Percentiles rank a stretch among this genome's conserved stretches.
Evolutionary conservation across 345 rosid genomes (phyloP).

Genomic region (Murraya koenigii): DNA sequence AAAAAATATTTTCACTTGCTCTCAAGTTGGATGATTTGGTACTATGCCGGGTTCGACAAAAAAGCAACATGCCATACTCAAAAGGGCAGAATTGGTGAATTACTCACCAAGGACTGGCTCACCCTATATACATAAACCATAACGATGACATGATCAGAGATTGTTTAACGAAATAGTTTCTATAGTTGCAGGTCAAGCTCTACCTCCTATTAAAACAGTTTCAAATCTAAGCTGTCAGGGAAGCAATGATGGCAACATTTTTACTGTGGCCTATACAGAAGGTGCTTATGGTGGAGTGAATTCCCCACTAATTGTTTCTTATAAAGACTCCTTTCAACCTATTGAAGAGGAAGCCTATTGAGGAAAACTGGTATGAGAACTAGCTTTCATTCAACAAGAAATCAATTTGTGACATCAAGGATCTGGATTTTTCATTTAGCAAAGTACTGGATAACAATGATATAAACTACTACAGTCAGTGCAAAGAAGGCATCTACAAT

Average conservation of each 20-base stretch:
- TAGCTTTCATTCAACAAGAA: slow-evolving; percentile 14
- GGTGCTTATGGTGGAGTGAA: slow-evolving; percentile 13
- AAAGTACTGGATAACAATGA: background rate
- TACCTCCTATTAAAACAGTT: slow-evolving; percentile 27
- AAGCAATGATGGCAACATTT: slow-evolving; percentile 13
- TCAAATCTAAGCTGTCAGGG: slow-evolving; percentile 23
- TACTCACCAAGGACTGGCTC: slow-evolving; percentile 8
- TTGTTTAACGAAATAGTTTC: slow-evolving; percentile 38
- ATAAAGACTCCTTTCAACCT: slow-evolving; percentile 19
- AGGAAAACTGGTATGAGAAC: slow-evolving; percentile 18
- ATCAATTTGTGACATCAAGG: slow-evolving; percentile 3
- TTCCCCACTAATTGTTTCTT: slow-evolving; percentile 26
- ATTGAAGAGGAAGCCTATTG: slow-evolving; percentile 25
- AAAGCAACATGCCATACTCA: slow-evolving; percentile 16
- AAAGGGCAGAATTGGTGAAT: slow-evolving; percentile 6
- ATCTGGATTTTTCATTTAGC: slow-evolving; percentile 14
- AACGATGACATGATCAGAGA: slow-evolving; percentile 28
- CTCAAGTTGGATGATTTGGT: slow-evolving; percentile 53
- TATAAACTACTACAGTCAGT: slow-evolving; percentile 20
- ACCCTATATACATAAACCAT: slow-evolving; percentile 6
- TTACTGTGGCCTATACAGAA: slow-evolving; percentile 7
- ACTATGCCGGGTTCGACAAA: slow-evolving; percentile 44
- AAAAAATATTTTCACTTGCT: background rate
- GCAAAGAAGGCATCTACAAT: slow-evolving; percentile 23
- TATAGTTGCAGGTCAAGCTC: slow-evolving; percentile 29